Conservation (phyloP, 2,329 filamentous ascomycete species). For the Thielaviopsis populi region DNA sequence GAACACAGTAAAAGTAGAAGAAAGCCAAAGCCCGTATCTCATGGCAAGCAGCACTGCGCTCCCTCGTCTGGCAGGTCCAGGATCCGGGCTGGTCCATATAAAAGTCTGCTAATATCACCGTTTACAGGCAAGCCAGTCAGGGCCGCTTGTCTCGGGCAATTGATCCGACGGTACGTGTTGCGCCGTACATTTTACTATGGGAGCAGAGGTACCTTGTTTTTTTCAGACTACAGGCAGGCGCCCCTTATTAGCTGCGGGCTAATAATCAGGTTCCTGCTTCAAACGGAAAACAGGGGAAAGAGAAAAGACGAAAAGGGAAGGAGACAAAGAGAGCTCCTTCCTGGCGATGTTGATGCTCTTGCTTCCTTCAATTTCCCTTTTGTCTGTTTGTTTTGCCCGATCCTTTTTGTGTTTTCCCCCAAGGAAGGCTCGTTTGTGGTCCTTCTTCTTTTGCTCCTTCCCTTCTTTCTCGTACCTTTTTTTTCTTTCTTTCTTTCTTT, state of each 20-base stretch:
- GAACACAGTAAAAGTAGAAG: no score
- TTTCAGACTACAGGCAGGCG: background rate
- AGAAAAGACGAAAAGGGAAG: background rate
- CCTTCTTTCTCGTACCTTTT: background rate
- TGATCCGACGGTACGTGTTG: background rate
- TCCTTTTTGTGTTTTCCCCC: background rate
- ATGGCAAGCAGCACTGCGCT: background rate
- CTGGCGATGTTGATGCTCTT: background rate
- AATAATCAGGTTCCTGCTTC: background rate
- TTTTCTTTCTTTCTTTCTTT: background rate
- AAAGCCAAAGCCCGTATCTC: background rate
- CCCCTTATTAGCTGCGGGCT: background rate
- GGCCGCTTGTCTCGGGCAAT: conserved; percentile 3
- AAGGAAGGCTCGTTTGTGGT: background rate
- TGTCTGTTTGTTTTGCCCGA: background rate
- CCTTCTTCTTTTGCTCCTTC: background rate
- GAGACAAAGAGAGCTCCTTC: background rate
- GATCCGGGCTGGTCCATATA: background rate
- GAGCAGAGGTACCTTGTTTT: background rate
- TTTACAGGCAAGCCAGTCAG: background rate
- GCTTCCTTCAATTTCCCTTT: conserved; percentile 15
- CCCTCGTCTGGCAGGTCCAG: background rate
- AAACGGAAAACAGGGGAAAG: background rate
- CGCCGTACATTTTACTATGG: background rate
- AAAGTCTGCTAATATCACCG: background rate